Evolutionary conservation across 1,284 basidiomycete genomes (phyloP), one percentile per base, ranked within the genome.

Genomic region (Sporisorium exsertum): DNA sequence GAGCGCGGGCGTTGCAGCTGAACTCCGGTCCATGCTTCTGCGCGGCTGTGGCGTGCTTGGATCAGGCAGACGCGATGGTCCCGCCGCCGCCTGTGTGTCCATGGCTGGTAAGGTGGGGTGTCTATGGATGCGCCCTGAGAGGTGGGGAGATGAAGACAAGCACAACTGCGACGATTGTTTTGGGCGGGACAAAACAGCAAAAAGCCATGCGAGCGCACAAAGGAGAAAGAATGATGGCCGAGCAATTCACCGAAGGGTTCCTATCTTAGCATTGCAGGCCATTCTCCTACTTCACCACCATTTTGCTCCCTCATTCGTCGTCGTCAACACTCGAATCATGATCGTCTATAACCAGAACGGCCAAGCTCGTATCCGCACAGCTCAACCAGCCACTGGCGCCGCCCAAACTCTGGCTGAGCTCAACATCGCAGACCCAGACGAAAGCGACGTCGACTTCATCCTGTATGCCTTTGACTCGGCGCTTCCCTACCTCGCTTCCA

Each of bases 391-490:
- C 5, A 22, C 63, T 12, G 54, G 51, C 33, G 6, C 64, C 2
- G 18, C 35, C 0, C 29, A 32, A 8, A 56, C 59, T 0, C 56
- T 72, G 2, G 16, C 42, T 24, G 55, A 65, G 47, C 64, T 72
- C 18, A 9, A 42, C 40, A 52, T 72, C 1, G 40, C 35, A 46
- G 55, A 72, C 22, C 60, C 70, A 18, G 50, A 64, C 24, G 73
- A 76, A 52, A 43, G 37, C 69, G 74, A 77, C 45, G 29, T 72
- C 47, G 59, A 66, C 62, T 77, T 77, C 35, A 24, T 72, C 42
- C 47, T 77, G 1, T 45, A 63, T 6, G 58, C 72, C 26, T 78
- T 78, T 45, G 77, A 78, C 57, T 75, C 77, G 10, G 72, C 72
- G 1, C 47, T 78, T 1, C 66, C 77, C 12, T 75, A 75, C 55